Base-by-base conservation (phyloP, 1,284 basidiomycete genomes). In the Afroboletus lepidellus region DNA sequence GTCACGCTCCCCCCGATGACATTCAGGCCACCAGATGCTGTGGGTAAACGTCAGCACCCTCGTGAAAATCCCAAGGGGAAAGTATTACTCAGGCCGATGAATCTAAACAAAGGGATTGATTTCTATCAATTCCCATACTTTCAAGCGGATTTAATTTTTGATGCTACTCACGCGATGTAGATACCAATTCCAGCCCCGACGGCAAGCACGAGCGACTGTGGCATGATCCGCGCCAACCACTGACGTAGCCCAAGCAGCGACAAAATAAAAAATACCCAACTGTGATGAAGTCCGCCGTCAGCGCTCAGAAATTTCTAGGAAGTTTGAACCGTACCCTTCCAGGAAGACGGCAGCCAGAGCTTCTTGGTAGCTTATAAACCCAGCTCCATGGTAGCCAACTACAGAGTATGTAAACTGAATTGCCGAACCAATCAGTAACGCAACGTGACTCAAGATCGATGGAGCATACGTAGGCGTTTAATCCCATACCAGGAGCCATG, bases 321-420 rank as follows among this genome's bases (percentile, higher is more conserved):
- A 39, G 41, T 37, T 42, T 12, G 30, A 49, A 18, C 62, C 77
- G 33, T 58, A 86, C 81, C 92, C 90, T 75, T 92, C 90, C 56
- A 93, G 75, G 71, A 92, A 95, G 46, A 94, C 89, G 27, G 92
- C 92, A 15, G 87, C 84, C n/a, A 94, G 78, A 0, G 92, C 92
- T 70, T 94, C 86, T 20, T 79, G 75, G 68, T 92, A 95, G 3
- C 83, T 77, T 60, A 93, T 85, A 45, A 81, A 77, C 20, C 92
- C 92, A 21, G 78, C 76, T 9, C 90, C 90, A 60, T 92, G 85
- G 70, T 83, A 86, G 8, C 92, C 92, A 41, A 94, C 92, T 38
- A 94, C 83, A 18, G 90, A 92, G 72, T 91, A 94, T 18, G 92
- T 80, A 69, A 95, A 94, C 85, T 94, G 55, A 32, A 30, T 36